Base-by-base conservation (phyloP, 208 protist species). In the Crithidia sp. region DNA sequence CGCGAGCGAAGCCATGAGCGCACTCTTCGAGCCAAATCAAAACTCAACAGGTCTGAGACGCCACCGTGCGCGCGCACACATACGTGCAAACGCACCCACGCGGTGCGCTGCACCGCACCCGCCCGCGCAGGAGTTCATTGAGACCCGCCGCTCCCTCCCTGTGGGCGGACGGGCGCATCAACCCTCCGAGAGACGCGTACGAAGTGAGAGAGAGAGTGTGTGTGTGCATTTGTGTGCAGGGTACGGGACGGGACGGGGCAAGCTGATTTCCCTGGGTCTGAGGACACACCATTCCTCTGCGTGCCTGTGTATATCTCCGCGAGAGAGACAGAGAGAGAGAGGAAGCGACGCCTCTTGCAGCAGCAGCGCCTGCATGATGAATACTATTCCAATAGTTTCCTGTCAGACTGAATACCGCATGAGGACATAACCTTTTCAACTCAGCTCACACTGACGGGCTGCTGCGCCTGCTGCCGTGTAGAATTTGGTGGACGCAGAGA, bases 361-460 rank as follows among this genome's bases (percentile, higher is more conserved):
- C 28, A 28, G 28, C 28, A 28, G 28, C 28, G 28, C 28, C 28
- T 71, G 52, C 74, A 63, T 72, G 74, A 79, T 74, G 74, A 72
- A 71, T 68, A 41, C 60, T 68, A 61, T 73, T 60, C 52, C 40
- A 41, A 63, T 68, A 73, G 74, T 79, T 74, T 79, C 74, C 74
- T 74, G 74, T 74, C 74, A 79, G 74, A 66, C 74, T 49, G 66
- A 79, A 71, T 55, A 55, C 28, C 55, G n/a, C 52, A 70, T 78
- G 73, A 77, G 73, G 64, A 71, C 73, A 71, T 65, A 66, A 61
- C 28, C 57, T 63, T 70, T 52, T 66, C 44, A 68, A 69, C 71
- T 69, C 52, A 63, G 61, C 71, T n/a, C n/a, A n/a, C n/a, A n/a
- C n/a, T n/a, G n/a, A n/a, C n/a, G n/a, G n/a, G n/a, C n/a, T n/a